Conservation (phyloP, 202 grass and related monocot genomes). For the Setaria viridis region DNA sequence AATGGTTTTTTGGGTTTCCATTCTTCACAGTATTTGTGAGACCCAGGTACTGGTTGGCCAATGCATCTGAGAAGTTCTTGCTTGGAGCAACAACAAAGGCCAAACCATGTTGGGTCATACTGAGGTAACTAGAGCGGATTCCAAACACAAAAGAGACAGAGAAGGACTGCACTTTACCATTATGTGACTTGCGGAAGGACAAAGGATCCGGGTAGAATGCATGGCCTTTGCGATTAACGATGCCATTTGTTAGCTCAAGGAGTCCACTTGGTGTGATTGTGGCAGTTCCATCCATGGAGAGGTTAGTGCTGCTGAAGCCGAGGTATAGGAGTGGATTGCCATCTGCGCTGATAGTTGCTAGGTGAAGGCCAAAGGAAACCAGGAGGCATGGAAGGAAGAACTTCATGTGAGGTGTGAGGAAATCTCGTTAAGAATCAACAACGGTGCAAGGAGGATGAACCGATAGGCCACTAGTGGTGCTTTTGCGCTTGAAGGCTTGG, state of each 20-base stretch:
- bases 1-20: not conserved
- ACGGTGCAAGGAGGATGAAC: not conserved
- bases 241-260: conserved; percentile 34
- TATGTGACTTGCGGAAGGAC: not conserved
- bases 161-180: conserved; percentile 34
- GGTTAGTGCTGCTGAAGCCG: not conserved
- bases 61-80: conserved; percentile 16
- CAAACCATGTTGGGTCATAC: conserved; percentile 22
- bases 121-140: not conserved
- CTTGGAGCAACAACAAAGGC: not conserved
- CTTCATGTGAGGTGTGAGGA: not conserved
- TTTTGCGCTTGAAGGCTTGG: not conserved
- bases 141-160: conserved; percentile 49
- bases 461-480: not conserved
- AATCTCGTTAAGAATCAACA: too few species aligned
- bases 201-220: conserved; percentile 29
- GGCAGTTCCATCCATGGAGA: not conserved
- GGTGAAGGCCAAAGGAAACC: not conserved
- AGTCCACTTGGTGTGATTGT: not conserved
- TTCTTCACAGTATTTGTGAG: not conserved
- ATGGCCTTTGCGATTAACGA: not conserved
- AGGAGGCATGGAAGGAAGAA: not conserved
- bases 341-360: not conserved
- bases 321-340: not conserved
- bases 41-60: conserved; percentile 1